Evolutionary conservation across 2,329 filamentous ascomycete genomes (phyloP), one percentile per base, ranked within the genome.

Genomic region (Xylariaceae sp.): DNA sequence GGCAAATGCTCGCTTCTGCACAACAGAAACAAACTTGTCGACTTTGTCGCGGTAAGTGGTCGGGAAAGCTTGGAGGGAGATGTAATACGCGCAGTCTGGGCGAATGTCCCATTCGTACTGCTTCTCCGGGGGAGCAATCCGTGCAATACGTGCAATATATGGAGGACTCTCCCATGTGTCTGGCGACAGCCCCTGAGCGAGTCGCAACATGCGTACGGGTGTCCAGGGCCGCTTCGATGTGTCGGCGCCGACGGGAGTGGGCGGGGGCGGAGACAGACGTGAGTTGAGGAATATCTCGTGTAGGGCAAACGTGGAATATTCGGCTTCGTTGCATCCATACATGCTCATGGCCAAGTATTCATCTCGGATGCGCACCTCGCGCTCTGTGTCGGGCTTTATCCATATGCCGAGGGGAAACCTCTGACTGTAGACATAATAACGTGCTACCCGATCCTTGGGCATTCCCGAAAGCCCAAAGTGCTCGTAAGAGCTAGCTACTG

Each of bases 81-180:
- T 27, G n/a, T 55, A 6, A 40, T 55, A 55, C 8, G 37, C 31
- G 40, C 53, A 55, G 39, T 47, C 47, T 37, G 53, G 53, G 30
- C 47, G 43, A 44, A 55, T 46, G n/a, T 55, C 53, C 53, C 43
- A 55, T 8, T 55, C 47, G 31, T 55, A 55, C 19, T 9, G 47
- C 29, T 47, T 54, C 11, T 7, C 27, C 7, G 19, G n/a, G 4
- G 19, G 6, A 31, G 8, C 2, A 2, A 44, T 30, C 7, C 6
- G 39, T 12, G 46, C 32, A 44, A 41, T 45, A 5, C 40, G 19
- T 19, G 8, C 2, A 2, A 44, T 30, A n/a, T 7, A 31, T 12
- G 46, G 40, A 44, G 46, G 51, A 5, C 40, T 27, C 29, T 29
- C 8, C 35, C 41, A 50, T 29, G 41, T 6, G 2, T 26, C 19